These are phyloP conservation scores for Parmales sp. DNA, from an alignment of 108 stramenopile genomes.

Conservation along the genomic window DNA sequence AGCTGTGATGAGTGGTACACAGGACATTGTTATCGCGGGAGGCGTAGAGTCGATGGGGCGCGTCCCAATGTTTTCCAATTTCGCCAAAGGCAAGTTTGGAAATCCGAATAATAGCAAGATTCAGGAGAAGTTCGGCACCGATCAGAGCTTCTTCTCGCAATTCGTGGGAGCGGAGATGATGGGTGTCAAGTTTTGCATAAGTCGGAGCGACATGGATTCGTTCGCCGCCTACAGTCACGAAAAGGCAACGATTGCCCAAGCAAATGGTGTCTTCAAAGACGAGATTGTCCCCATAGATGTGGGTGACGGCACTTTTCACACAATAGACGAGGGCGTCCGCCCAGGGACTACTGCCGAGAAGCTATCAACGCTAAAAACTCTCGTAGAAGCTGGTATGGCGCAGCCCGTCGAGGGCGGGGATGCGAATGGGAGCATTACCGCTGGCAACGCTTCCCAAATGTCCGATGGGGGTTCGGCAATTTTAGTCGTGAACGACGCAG, in stretches of 20 bases:
- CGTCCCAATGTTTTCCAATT: conserved; percentile 45
- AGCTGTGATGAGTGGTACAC: conserved; percentile 60
- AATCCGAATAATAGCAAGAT: conserved; percentile 29
- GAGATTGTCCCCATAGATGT: conserved; percentile 73
- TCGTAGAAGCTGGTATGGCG: conserved; percentile 33
- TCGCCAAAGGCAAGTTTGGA: conserved; percentile 57
- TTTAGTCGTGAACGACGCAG: conserved; percentile 70
- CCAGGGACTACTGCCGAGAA: conserved; percentile 61
- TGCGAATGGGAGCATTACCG: conserved; percentile 74
- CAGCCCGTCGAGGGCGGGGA: conserved; percentile 1
- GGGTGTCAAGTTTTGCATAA: conserved; percentile 53
- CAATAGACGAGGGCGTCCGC: conserved; percentile 87
- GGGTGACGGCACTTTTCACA: conserved; percentile 14
- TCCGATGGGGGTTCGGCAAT: conserved; percentile 96
- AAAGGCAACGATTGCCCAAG: conserved; percentile 73
- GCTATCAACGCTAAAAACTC: conserved; percentile 64
- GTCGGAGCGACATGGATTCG: conserved; percentile 62
- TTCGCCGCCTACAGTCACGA: conserved; percentile 76
- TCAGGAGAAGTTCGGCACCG: conserved; percentile 11
- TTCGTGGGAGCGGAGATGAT: conserved; percentile 96
- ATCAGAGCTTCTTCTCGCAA: conserved; percentile 71
- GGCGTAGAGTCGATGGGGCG: conserved; percentile 87
- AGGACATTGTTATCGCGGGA: conserved; percentile 77
- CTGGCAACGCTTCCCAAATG: conserved; percentile 83
- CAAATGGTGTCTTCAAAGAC: conserved; percentile 56